Base-by-base conservation (phyloP, 176 grass and related monocot genomes). In the Panicum miliaceum region DNA sequence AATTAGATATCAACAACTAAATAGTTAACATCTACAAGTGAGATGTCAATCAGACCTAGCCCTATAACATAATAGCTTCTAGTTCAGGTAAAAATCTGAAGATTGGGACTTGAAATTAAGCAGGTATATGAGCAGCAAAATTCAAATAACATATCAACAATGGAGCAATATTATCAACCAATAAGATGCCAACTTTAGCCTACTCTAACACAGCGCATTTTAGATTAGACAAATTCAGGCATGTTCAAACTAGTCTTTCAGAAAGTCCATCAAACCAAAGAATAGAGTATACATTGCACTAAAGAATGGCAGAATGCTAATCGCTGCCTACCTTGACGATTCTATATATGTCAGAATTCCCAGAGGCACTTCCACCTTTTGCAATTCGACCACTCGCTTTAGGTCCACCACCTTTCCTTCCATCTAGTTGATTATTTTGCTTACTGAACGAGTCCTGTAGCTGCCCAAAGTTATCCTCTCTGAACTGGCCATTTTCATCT, bases 391-490 rank as follows among this genome's bases (percentile, higher is more conserved):
- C 83, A 77, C 73, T 91, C 38, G 78, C 84, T 87, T 90, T 97
- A 64, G 73, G 83, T 23, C 84, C 89, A 81, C 91, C 73, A 46
- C 68, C 70, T 78, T 76, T 97, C 76, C 81, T 86, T 68, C 91
- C 90, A 91, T 90, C 86, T 20, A 79, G 1, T 45, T 63, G 83
- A 68, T 32, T 78, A 53, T 74, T 93, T 85, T 83, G 85, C 84
- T 94, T 96, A 54, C 51, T 77, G 74, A 99, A 99, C 0, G 93
- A 89, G 22, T 99, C 93, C 59, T 99, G 96, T 70, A 99, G 79
- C 85, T 99, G 96, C 35, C 85, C 47, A 82, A 94, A 99, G 80
- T 96, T 99, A 48, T 99, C 93, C 78, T 99, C 96, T 85, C 92
- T 92, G 84, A 99, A 99, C 79, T 99, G 96, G 41, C 92, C 90